Evolutionary conservation across 306 rosid genomes (phyloP), one percentile per base, ranked within the genome.

Genomic region (Begonia loranthoides): DNA sequence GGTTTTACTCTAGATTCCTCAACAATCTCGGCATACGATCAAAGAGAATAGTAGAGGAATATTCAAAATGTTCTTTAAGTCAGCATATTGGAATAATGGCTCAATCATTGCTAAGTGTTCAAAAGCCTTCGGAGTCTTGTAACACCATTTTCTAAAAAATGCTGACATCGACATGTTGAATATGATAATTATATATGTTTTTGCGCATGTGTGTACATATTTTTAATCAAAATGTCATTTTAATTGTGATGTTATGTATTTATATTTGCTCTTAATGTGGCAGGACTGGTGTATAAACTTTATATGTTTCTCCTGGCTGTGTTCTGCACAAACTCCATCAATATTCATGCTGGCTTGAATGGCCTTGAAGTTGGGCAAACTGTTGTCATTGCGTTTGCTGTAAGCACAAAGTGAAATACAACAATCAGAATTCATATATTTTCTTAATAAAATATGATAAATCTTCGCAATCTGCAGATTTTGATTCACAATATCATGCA

Each of bases 341-440:
- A 82, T 61, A 90, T 90, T 45, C 99, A 90, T 63, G 99, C 99
- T 66, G 95, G 99, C 54, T 11, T 85, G 61, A 85, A 79, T 51
- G 97, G 94, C 40, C 89, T 85, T 46, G 85, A 85, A 80, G 95
- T 79, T 70, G 97, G 99, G 46, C 94, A 85, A 72, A 90, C 95
- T 2, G 83, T 80, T 59, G 87, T 82, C 68, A 79, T 85, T 33
- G 60, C 95, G 57, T 65, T 76, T 60, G 94, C 95, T 57, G 94
- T 82, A 70, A 76, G 99, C 57, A 55, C 33, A 13, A 66, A 57
- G 36, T 57, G 50, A 49, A 41, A 47, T 51, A 61, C 51, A 65
- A 43, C 57, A 55, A 43, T 56, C 52, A 39, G 15, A 45, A 6
- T 58, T 13, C 17, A 52, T 51, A 58, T 46, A 55, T 52, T 28